Percentiles rank a stretch among this genome's conserved stretches.
Conservation (phyloP, 2,329 filamentous ascomycete genomes). For the Diaporthe eres region DNA sequence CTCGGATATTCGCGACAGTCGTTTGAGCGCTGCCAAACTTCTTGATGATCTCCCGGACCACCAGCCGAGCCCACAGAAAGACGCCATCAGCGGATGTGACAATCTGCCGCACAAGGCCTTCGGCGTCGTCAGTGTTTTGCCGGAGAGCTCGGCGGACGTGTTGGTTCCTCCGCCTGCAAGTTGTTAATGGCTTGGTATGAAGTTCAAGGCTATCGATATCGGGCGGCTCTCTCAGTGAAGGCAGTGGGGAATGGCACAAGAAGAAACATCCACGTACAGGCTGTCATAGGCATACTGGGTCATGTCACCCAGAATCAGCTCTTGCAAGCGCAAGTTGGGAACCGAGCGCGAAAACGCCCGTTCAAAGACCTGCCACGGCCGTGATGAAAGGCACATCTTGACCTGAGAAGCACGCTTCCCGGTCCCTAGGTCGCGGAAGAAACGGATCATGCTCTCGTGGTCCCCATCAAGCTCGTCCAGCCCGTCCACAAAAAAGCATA, state of each 20-base stretch:
- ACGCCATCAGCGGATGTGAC: slow-evolving; percentile 46
- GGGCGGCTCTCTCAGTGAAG: not conserved
- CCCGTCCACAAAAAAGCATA: slow-evolving; percentile 48
- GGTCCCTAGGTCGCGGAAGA: slow-evolving; percentile 42
- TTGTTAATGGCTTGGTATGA: not conserved
- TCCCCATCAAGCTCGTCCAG: slow-evolving; percentile 49
- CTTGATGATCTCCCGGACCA: slow-evolving; percentile 48
- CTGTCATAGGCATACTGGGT: slow-evolving; percentile 43
- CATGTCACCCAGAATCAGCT: slow-evolving; percentile 47
- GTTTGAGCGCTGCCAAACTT: slow-evolving; percentile 35
- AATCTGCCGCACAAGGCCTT: slow-evolving; percentile 36
- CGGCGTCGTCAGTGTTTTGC: slow-evolving; percentile 21
- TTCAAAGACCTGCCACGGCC: slow-evolving; percentile 48
- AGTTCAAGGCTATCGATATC: not conserved
- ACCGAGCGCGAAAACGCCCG: slow-evolving; percentile 44
- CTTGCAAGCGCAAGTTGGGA: slow-evolving; percentile 46
- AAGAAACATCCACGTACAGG: slow-evolving; percentile 26
- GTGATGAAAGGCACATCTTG: slow-evolving; percentile 49
- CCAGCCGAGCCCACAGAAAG: slow-evolving; percentile 49
- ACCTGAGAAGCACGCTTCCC: slow-evolving; percentile 40
- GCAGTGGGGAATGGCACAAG: not conserved
- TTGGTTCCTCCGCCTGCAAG: slow-evolving; percentile 23
- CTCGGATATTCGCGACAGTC: slow-evolving; percentile 31
- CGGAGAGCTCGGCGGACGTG: slow-evolving; percentile 41
- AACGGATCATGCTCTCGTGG: slow-evolving; percentile 44